phyloP scores from a whole-genome alignment of 805 yeast species.

The Metschnikowia vanudenii region DNA sequence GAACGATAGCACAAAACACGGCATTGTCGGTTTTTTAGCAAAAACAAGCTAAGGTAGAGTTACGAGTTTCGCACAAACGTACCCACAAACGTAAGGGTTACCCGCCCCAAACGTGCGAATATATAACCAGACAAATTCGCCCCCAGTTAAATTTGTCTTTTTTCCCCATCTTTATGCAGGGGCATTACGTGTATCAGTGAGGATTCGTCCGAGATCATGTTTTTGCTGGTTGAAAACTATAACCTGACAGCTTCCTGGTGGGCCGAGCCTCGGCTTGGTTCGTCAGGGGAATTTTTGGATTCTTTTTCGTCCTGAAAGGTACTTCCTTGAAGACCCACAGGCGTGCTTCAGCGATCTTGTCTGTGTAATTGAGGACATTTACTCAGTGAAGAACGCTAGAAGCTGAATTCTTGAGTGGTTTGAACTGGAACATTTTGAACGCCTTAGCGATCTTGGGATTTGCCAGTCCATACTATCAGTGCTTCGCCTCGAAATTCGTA shows the following conservation, averaged over 20 bases:
- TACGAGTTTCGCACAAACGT: too few species aligned
- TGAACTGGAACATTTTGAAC: too few species aligned
- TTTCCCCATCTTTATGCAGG: constrained; percentile 94
- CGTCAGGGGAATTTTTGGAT: constrained; percentile 78
- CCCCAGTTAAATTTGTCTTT: constrained; percentile 15
- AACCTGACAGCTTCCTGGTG: constrained; percentile 83
- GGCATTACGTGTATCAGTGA: constrained; percentile 99
- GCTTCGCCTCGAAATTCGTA: constrained; percentile 1
- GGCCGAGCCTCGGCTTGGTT: constrained; percentile 39
- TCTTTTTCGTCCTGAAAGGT: constrained; percentile 16
- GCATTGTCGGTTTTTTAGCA: too few species aligned
- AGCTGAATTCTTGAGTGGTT: neutral
- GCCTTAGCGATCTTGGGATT: too few species aligned
- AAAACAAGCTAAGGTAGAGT: too few species aligned
- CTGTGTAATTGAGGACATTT: constrained; percentile 29
- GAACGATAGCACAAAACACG: too few species aligned
- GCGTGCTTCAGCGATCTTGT: constrained; percentile 16
- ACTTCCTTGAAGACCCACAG: constrained; percentile 34
- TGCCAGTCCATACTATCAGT: too few species aligned
- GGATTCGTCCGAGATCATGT: constrained; percentile 99
- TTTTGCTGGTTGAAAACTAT: constrained; percentile 99
- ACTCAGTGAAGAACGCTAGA: constrained; percentile 11
- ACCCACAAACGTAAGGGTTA: constrained; percentile 6
- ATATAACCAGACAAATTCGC: constrained; percentile 12
- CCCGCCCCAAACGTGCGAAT: constrained; percentile 13